Evolutionary conservation across 768 basidiomycete species (phyloP).

Genomic region (Calvatia gigantea): DNA sequence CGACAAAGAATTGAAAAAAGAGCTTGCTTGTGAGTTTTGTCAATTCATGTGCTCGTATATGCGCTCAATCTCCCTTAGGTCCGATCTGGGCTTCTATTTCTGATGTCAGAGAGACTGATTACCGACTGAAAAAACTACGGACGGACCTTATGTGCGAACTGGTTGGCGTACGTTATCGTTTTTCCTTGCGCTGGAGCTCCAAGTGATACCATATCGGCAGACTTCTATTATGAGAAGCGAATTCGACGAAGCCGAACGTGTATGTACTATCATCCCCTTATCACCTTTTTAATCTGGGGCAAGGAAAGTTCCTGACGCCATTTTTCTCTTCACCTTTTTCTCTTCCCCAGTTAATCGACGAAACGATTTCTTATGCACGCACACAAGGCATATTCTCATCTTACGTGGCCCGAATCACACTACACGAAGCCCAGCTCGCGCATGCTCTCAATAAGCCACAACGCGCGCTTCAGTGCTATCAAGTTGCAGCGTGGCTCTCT

Average conservation of each 20-base stretch:
- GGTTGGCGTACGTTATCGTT: conserved; percentile 43
- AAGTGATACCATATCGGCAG: conserved; percentile 26
- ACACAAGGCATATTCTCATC: conserved; percentile 49
- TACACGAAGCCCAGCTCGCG: conserved; percentile 71
- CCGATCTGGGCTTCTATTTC: conserved; percentile 49
- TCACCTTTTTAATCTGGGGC: too few species aligned
- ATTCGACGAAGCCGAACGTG: conserved; percentile 59
- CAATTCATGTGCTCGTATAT: not conserved
- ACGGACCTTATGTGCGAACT: conserved; percentile 74
- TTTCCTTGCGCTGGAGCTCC: not conserved
- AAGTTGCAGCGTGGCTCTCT: conserved; percentile 51
- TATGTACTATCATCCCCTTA: conserved; percentile 25
- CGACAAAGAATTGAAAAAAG: conserved; percentile 43
- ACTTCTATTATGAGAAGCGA: conserved; percentile 66
- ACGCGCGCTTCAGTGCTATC: conserved; percentile 60
- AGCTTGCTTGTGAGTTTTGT: conserved; percentile 32
- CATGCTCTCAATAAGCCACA: conserved; percentile 55
- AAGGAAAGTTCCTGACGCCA: not conserved
- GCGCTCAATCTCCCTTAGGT: conserved; percentile 31
- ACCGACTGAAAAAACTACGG: conserved; percentile 54
- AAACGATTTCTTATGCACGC: conserved; percentile 60
- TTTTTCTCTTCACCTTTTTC: not conserved
- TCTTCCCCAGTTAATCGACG: conserved; percentile 18
- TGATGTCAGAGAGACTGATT: conserved; percentile 47
- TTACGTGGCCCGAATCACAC: conserved; percentile 60